Base-by-base conservation (phyloP, 768 basidiomycete genomes). In the Macrolepiota fuliginosa region DNA sequence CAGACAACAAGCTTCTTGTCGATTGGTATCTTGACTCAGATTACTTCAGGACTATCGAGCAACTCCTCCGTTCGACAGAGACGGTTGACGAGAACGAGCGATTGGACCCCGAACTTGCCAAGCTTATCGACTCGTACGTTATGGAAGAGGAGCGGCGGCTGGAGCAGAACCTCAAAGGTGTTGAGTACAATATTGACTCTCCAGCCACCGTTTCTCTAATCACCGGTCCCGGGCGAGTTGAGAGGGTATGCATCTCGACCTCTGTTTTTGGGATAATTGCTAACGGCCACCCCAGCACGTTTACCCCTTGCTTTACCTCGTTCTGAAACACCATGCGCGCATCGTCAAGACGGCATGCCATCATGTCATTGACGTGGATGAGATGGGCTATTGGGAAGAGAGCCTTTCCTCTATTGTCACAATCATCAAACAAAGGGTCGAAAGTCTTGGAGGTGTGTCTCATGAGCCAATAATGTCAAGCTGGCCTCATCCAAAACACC, bases 21-120 rank as follows among this genome's bases (percentile, higher is more conserved):
- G 74, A 76, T 59, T 73, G 74, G 59, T 77, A 74, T 58, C 71
- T 77, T 11, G 71, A 70, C 45, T 68, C 71, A 62, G 61, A 69
- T 0, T 72, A 68, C 9, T 76, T 77, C 56, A 74, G 72, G 69
- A 58, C 71, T 32, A 70, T 77, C 42, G 75, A 77, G 55, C 69
- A 74, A 12, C 67, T 76, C 2, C 61, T 77, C 5, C 69, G 73
- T 5, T 74, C 73, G 1, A 75, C 74, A 3, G 67, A 70, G n/a
- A 68, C 71, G 4, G 69, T 70, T 6, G 70, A 68, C 42, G 63
- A 65, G 9, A 73, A 70, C 42, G 62, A 75, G 36, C 63, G 69
- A 51, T 54, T 67, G 9, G 73, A 73, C 47, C 58, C 70, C 3
- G 74, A 75, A 24, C 61, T 77, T 5, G 35, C 66, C 3, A 66